Evolutionary conservation across 2,329 filamentous ascomycete species (phyloP).

Genomic region (Cadophora sp.): DNA sequence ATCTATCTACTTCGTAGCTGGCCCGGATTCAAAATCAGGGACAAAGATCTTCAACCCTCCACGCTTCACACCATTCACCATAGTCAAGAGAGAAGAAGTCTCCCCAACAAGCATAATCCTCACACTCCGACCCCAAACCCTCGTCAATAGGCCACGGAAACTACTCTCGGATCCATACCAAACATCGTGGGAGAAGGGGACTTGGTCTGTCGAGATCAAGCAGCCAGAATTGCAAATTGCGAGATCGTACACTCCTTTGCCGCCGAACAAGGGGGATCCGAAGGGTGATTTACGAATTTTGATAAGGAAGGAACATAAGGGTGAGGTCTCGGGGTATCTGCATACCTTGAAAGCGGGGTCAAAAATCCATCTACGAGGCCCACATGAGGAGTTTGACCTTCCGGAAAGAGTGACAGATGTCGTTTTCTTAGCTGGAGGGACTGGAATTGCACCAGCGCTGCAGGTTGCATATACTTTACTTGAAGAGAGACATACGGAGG

Average conservation of each 20-base stretch:
- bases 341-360: constrained; percentile 67
- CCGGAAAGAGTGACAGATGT: constrained; percentile 61
- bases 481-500: constrained; percentile 47
- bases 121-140: constrained; percentile 58
- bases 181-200: constrained; percentile 64
- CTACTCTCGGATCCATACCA: constrained; percentile 45
- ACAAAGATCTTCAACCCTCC: constrained; percentile 58
- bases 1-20: not conserved
- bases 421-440: constrained; percentile 89
- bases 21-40: not conserved
- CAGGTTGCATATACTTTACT: constrained; percentile 75
- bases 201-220: constrained; percentile 93
- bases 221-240: constrained; percentile 94
- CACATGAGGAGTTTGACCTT: constrained; percentile 71
- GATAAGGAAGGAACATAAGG: constrained; percentile 77
- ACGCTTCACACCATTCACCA: constrained; percentile 70
- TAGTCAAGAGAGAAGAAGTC: constrained; percentile 66
- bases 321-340: constrained; percentile 87
- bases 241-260: constrained; percentile 88
- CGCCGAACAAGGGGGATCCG: constrained; percentile 51
- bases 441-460: constrained; percentile 88
- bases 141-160: not conserved
- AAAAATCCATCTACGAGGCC: constrained; percentile 78
- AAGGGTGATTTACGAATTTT: constrained; percentile 69
- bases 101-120: constrained; percentile 74